Percentiles rank a stretch among this genome's conserved stretches.
Evolutionary conservation across 768 basidiomycete species (phyloP).

Genomic region (Boletus rex-veris): DNA sequence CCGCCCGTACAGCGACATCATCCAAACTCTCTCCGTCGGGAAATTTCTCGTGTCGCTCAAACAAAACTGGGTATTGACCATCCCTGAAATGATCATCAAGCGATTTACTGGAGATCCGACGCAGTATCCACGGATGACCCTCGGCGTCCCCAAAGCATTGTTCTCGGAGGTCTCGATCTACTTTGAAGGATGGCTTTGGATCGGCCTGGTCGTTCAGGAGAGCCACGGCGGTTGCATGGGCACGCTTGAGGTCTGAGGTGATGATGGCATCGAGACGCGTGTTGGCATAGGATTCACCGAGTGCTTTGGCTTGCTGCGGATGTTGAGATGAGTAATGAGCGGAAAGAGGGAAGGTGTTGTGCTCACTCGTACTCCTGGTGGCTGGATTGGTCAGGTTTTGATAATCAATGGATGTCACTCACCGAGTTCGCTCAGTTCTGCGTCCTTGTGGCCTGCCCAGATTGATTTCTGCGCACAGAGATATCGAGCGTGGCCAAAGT

Average conservation of each 20-base stretch:
- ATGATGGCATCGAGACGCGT: slow-evolving; percentile 54
- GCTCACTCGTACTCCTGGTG: slow-evolving; percentile 54
- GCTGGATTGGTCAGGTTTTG: slow-evolving; percentile 2
- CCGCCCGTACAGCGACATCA: slow-evolving; percentile 58
- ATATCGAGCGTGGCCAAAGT: not conserved
- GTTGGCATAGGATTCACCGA: slow-evolving; percentile 50
- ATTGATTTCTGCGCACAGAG: slow-evolving; percentile 36
- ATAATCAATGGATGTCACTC: slow-evolving; percentile 13
- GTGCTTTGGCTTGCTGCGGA: slow-evolving; percentile 60
- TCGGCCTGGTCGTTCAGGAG: slow-evolving; percentile 47
- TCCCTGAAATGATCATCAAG: slow-evolving; percentile 47
- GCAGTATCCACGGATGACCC: slow-evolving; percentile 47
- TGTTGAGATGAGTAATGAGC: not conserved
- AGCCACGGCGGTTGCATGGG: slow-evolving; percentile 56
- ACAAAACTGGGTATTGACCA: slow-evolving; percentile 51
- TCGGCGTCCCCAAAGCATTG: slow-evolving; percentile 71
- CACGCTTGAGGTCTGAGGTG: slow-evolving; percentile 65
- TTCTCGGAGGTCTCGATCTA: slow-evolving; percentile 57
- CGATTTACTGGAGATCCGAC: slow-evolving; percentile 26
- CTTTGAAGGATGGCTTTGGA: slow-evolving; percentile 44
- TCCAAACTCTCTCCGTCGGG: slow-evolving; percentile 71
- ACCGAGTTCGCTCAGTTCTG: slow-evolving; percentile 75
- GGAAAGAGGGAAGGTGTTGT: not conserved
- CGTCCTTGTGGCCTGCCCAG: slow-evolving; percentile 78
- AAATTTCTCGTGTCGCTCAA: slow-evolving; percentile 48